Base-by-base conservation (phyloP, 1,139 yeast genomes). In the Sugiyamaella pinicola region DNA sequence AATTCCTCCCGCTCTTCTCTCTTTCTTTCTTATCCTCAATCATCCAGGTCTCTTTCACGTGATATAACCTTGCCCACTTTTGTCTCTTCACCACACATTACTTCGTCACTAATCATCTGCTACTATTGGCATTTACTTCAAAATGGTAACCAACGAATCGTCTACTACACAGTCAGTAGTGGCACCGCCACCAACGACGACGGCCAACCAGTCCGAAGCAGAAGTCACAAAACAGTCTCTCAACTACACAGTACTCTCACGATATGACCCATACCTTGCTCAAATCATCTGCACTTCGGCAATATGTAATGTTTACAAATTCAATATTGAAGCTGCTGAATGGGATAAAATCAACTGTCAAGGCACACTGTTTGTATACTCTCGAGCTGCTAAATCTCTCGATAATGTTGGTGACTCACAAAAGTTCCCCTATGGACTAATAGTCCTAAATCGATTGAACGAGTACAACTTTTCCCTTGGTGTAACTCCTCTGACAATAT, bases 401-500 rank as follows among this genome's bases (percentile, higher is more conserved):
- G 53, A 52, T 31, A 53, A 47, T n/a, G 41, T 47, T 3, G 65
- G 62, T 1, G 63, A 61, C 42, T 55, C 63, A 7, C 50, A 52
- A 29, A 64, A 58, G 37, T 87, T 82, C 66, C 84, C 88, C 52
- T 89, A 85, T 65, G 96, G 96, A 1, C 69, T 91, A 52, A 81
- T 89, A 47, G 81, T 91, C 12, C 70, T 90, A 64, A 90, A 91
- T 68, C 78, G 96, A 62, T 75, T 77, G 55, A 81, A 81, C 51
- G 85, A 93, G 1, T 85, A 84, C 54, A 89, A 91, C 67, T 88
- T 90, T 62, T 81, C 89, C 1, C 68, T 91, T 55, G 97, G 96
- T 0, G 74, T 91, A 35, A 74, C 86, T 15, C 88, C 93, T 1
- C 79, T 79, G 60, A 74, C 77, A 53, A 74, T 70, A 6, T 65